A percentile compares a stretch with the other conserved stretches of the same genome.
phyloP scores from a whole-genome alignment of 495 filamentous ascomycete genomes.

The Aspergillus taichungensis region DNA sequence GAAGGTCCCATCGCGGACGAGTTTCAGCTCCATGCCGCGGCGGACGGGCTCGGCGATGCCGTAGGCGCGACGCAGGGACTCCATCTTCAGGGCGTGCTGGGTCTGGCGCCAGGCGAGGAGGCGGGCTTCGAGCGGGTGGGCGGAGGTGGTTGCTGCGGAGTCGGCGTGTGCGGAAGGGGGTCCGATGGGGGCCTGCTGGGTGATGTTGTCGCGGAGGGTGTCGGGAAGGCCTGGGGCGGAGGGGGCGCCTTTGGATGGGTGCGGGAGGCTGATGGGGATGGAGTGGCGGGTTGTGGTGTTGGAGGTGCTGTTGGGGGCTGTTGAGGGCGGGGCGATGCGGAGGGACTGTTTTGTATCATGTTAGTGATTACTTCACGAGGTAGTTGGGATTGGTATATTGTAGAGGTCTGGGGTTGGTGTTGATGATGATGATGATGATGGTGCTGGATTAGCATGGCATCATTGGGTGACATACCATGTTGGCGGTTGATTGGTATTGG shows the following conservation, averaged over 20 bases:
- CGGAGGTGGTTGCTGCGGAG: constrained; percentile 38
- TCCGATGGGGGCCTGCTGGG: constrained; percentile 37
- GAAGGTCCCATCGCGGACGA: constrained; percentile 54
- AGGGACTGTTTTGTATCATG: constrained; percentile 59
- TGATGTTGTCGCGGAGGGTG: constrained; percentile 75
- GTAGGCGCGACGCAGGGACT: constrained; percentile 70
- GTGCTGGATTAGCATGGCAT: neutral
- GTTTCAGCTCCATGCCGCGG: constrained; percentile 92
- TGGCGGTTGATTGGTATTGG: constrained; percentile 4
- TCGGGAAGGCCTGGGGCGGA: constrained; percentile 89
- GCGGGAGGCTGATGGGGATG: constrained; percentile 21
- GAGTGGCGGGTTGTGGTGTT: constrained; percentile 43
- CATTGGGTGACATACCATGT: constrained; percentile 20
- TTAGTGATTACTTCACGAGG: constrained; percentile 7
- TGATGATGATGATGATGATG: neutral
- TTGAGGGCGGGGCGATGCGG: constrained; percentile 67
- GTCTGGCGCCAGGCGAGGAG: constrained; percentile 77
- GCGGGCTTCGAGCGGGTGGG: constrained; percentile 87
- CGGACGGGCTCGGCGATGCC: constrained; percentile 91
- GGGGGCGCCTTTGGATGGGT: constrained; percentile 57
- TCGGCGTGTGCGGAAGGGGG: constrained; percentile 35
- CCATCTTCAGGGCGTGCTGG: constrained; percentile 81
- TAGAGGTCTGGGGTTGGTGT: neutral
- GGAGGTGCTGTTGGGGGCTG: constrained; percentile 48
- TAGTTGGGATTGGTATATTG: neutral